These are phyloP conservation scores for Salix arbutifolia DNA, from an alignment of 345 rosid species.

Conservation along the genomic window DNA sequence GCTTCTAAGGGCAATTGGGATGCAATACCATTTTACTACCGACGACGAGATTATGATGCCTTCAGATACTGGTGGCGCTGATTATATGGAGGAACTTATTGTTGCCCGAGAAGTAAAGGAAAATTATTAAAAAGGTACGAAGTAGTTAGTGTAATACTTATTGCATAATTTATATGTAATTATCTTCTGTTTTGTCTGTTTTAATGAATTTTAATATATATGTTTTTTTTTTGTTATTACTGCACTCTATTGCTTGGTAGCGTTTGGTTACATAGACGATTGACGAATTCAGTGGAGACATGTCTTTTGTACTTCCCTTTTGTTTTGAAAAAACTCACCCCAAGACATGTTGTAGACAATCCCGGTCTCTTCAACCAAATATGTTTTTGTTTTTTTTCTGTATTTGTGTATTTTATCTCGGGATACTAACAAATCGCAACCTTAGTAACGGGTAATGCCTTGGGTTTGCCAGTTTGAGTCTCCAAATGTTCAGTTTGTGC, in stretches of 20 bases:
- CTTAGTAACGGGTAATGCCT: too few species aligned
- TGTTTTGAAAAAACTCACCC: too few species aligned
- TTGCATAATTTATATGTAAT: constrained; percentile 23
- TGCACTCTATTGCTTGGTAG: neutral
- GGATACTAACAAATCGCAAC: too few species aligned
- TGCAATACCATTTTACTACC: constrained; percentile 59
- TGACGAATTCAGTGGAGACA: too few species aligned
- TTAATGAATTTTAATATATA: constrained; percentile 29
- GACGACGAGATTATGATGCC: constrained; percentile 75
- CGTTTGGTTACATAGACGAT: too few species aligned
- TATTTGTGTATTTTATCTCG: too few species aligned
- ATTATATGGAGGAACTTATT: constrained; percentile 67
- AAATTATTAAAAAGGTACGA: constrained; percentile 19
- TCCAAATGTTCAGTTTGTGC: neutral
- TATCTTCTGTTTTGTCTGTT: constrained; percentile 7
- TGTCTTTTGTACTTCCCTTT: too few species aligned
- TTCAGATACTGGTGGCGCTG: constrained; percentile 50
- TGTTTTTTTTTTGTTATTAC: constrained; percentile 4
- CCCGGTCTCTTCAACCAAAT: too few species aligned
- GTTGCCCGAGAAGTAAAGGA: constrained; percentile 51
- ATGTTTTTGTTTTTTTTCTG: too few species aligned
- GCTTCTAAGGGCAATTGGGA: constrained; percentile 81
- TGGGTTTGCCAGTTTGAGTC: neutral
- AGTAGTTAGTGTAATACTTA: constrained; percentile 7
- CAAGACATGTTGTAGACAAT: too few species aligned